These are phyloP conservation scores for Suhomyces bokatorum DNA, from an alignment of 1,139 yeast species.

Conservation along the genomic window DNA sequence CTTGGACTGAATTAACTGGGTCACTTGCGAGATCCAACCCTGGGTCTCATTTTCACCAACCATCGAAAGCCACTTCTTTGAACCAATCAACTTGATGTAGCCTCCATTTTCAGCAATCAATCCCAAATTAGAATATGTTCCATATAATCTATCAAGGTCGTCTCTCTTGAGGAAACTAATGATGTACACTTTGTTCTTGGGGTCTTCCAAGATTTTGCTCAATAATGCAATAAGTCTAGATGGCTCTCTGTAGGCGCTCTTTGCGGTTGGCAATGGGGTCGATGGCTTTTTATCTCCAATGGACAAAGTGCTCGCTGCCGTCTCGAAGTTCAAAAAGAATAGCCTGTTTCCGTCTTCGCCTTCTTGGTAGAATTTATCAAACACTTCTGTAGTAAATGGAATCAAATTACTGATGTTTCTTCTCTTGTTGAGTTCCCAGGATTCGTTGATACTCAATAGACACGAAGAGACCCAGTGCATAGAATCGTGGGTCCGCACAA, in stretches of 20 bases:
- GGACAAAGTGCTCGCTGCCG: slow-evolving; percentile 33
- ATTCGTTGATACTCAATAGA: slow-evolving; percentile 51
- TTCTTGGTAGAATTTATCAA: slow-evolving; percentile 38
- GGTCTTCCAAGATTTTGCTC: slow-evolving; percentile 47
- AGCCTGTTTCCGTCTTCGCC: slow-evolving; percentile 42
- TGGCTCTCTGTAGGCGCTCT: slow-evolving; percentile 39
- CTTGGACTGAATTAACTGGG: slow-evolving; percentile 61
- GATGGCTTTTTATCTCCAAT: slow-evolving; percentile 17
- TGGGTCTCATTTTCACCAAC: slow-evolving; percentile 52
- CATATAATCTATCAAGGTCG: slow-evolving; percentile 66
- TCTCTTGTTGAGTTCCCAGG: slow-evolving; percentile 61
- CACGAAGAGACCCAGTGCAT: slow-evolving; percentile 71
- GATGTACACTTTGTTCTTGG: slow-evolving; percentile 67
- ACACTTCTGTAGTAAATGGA: slow-evolving; percentile 31
- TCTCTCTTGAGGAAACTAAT: slow-evolving; percentile 63
- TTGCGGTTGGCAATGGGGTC: slow-evolving; percentile 21
- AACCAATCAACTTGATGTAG: slow-evolving; percentile 55
- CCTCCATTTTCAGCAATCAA: slow-evolving; percentile 91
- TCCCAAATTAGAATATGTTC: slow-evolving; percentile 70
- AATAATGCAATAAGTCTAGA: slow-evolving; percentile 53
- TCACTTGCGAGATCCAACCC: slow-evolving; percentile 63
- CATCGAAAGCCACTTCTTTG: slow-evolving; percentile 64
- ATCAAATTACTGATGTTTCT: slow-evolving; percentile 27
- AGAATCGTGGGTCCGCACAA: slow-evolving; percentile 68
- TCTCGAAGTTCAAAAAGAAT: slow-evolving; percentile 57